These are phyloP conservation scores for Talaromyces sp. DNA, from an alignment of 2,329 filamentous ascomycete genomes.

Conservation along the genomic window DNA sequence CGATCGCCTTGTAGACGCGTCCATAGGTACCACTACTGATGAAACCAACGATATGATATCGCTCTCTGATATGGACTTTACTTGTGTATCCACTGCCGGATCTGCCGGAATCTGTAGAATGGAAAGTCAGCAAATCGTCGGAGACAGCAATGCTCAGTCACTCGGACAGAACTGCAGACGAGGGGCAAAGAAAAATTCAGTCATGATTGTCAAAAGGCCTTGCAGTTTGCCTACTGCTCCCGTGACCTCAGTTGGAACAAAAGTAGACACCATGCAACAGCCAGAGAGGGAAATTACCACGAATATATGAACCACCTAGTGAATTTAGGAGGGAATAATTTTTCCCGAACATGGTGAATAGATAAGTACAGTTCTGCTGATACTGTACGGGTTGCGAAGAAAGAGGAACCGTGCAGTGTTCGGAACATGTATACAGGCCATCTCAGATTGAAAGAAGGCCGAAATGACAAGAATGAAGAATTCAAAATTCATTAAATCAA, in stretches of 20 bases:
- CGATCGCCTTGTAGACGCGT: slow-evolving; percentile 90
- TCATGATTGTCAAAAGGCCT: neutral
- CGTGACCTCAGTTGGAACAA: neutral
- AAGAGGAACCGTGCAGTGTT: slow-evolving; percentile 8
- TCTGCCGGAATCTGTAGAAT: slow-evolving; percentile 36
- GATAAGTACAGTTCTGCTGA: slow-evolving; percentile 4
- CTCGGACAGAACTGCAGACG: slow-evolving; percentile 17
- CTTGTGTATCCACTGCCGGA: slow-evolving; percentile 53
- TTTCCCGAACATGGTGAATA: slow-evolving; percentile 39
- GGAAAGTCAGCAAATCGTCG: slow-evolving; percentile 25
- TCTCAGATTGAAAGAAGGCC: slow-evolving; percentile 12
- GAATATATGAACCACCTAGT: slow-evolving; percentile 38
- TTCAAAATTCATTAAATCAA: slow-evolving; percentile 4
- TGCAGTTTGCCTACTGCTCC: neutral
- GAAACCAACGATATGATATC: slow-evolving; percentile 95
- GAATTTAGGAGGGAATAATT: slow-evolving; percentile 39
- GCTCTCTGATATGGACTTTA: slow-evolving; percentile 86
- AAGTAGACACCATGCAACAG: neutral
- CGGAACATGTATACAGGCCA: slow-evolving; percentile 14
- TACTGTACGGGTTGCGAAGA: neutral
- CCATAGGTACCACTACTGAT: slow-evolving; percentile 98
- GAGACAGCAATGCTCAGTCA: slow-evolving; percentile 17
- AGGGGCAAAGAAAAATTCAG: neutral
- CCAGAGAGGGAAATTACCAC: slow-evolving; percentile 36
- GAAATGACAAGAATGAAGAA: slow-evolving; percentile 12